A percentile compares a stretch with the other conserved stretches of the same genome.
Conservation (phyloP, 306 rosid species). For the Lathyrus tuberosus region DNA sequence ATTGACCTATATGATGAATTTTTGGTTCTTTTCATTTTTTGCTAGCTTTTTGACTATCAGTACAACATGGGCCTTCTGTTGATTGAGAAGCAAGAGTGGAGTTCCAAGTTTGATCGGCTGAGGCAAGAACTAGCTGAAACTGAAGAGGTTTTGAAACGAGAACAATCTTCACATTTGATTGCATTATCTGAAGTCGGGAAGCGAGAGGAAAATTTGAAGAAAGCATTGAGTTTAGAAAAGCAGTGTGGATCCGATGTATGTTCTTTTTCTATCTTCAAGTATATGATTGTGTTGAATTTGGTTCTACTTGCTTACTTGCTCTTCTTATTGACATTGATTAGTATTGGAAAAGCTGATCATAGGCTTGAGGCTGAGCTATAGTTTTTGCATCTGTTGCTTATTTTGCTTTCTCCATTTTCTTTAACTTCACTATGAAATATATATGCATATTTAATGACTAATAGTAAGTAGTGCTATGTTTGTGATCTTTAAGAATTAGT, state of each 20-base stretch:
- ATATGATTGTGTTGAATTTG: conserved; percentile 15
- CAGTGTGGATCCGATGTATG: conserved; percentile 73
- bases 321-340: conserved; percentile 21
- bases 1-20: conserved; percentile 25
- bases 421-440: neutral
- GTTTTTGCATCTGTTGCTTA: neutral
- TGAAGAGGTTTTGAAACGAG: conserved; percentile 82
- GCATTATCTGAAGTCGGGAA: conserved; percentile 72
- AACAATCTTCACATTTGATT: conserved; percentile 73
- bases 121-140: conserved; percentile 69
- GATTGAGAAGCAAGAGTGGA: conserved; percentile 84
- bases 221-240: conserved; percentile 65
- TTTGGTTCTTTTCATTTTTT: conserved; percentile 32
- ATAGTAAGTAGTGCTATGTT: neutral
- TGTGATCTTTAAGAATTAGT: conserved; percentile 8
- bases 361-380: conserved; percentile 10
- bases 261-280: conserved; percentile 26
- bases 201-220: conserved; percentile 75
- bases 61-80: conserved; percentile 90
- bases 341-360: conserved; percentile 12
- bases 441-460: conserved; percentile 4
- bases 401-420: conserved; percentile 4
- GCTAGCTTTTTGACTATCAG: conserved; percentile 87
- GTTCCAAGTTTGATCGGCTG: conserved; percentile 58
- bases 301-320: conserved; percentile 17